phyloP scores from a whole-genome alignment of 75 land plant genomes.

The Ceratopteris richardii region DNA sequence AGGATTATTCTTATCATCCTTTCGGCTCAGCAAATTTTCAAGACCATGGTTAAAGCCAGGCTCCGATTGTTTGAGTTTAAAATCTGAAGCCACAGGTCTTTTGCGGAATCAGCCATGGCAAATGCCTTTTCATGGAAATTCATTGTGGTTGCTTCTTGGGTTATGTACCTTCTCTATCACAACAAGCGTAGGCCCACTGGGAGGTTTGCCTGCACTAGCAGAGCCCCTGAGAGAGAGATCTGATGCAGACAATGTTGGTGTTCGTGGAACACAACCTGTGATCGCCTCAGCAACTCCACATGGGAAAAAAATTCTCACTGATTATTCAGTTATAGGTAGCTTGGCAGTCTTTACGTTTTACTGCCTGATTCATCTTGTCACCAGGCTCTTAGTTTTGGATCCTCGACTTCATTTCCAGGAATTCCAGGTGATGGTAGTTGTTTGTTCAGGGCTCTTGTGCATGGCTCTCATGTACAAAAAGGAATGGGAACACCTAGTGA shows the following conservation, averaged over 20 bases:
- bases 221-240: neutral
- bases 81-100: constrained; percentile 1
- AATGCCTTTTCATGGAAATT: constrained; percentile 23
- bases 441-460: constrained; percentile 57
- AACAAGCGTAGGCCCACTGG: constrained; percentile 3
- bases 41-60: neutral
- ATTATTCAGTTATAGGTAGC: constrained; percentile 30
- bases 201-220: constrained; percentile 7
- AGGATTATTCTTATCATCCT: neutral
- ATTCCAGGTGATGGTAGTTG: constrained; percentile 84
- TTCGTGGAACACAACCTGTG: neutral
- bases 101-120: constrained; percentile 25
- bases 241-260: constrained; percentile 11
- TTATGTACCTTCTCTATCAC: constrained; percentile 29
- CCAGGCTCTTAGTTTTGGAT: neutral
- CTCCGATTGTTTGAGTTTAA: neutral
- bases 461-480: constrained; percentile 47
- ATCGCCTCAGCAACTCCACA: constrained; percentile 5
- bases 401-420: constrained; percentile 23
- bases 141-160: constrained; percentile 38
- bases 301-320: constrained; percentile 23
- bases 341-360: neutral
- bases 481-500: constrained; percentile 57
- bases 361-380: neutral
- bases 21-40: neutral